phyloP scores from a whole-genome alignment of 176 grass and related monocot genomes.

The Oryza longistaminata region DNA sequence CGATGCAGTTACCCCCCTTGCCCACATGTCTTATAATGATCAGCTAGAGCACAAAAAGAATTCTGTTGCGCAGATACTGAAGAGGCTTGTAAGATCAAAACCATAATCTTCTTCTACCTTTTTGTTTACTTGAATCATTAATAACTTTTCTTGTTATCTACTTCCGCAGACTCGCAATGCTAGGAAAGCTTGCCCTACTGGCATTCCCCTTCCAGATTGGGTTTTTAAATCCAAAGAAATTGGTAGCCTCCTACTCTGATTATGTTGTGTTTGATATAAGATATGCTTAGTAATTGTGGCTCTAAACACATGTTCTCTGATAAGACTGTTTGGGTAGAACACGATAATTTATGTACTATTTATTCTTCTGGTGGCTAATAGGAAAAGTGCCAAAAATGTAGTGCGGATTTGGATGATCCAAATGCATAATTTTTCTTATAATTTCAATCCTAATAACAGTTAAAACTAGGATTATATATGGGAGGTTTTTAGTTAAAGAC shows the following conservation, averaged over 20 bases:
- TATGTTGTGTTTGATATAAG: slow-evolving; percentile 17
- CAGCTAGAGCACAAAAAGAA: slow-evolving; percentile 92
- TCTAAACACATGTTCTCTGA: background rate
- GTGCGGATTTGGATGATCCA: background rate
- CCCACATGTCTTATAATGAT: slow-evolving; percentile 76
- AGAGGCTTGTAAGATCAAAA: slow-evolving; percentile 71
- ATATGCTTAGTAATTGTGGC: background rate
- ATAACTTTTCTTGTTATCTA: slow-evolving; percentile 15
- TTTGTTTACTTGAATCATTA: slow-evolving; percentile 7
- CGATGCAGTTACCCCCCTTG: slow-evolving; percentile 78
- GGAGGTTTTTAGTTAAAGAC: background rate
- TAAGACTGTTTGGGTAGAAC: background rate
- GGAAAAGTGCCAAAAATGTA: background rate
- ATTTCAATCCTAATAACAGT: background rate
- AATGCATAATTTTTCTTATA: background rate
- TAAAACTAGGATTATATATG: background rate
- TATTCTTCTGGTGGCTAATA: background rate
- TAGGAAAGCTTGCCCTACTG: slow-evolving; percentile 92
- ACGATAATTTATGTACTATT: background rate
- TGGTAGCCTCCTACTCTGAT: slow-evolving; percentile 49
- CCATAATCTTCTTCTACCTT: slow-evolving; percentile 7
- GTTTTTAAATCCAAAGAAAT: slow-evolving; percentile 72
- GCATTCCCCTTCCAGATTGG: slow-evolving; percentile 83
- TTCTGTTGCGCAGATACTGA: slow-evolving; percentile 67
- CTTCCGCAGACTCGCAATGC: slow-evolving; percentile 82